A percentile compares a stretch with the other conserved stretches of the same genome.
Conservation (phyloP, 768 basidiomycete species). For the Panaeolus papilionaceus region DNA sequence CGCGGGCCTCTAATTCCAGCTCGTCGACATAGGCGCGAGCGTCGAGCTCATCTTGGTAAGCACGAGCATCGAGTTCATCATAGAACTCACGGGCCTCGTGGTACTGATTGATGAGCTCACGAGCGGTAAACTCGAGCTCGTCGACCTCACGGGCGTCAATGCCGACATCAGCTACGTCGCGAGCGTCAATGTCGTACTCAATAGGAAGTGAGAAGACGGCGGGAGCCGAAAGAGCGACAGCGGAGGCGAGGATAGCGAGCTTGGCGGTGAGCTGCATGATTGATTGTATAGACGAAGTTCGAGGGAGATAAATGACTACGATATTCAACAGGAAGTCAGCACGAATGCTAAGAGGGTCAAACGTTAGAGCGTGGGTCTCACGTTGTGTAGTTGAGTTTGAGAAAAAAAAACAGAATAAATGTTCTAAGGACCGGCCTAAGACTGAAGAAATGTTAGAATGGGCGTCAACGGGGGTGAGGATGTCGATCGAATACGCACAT, state of each 20-base stretch:
- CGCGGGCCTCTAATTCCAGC: background rate
- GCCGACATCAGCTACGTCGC: constrained; percentile 21
- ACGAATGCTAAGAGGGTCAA: background rate
- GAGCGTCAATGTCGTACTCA: constrained; percentile 24
- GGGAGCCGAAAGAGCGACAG: constrained; percentile 25
- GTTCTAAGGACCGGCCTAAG: constrained; percentile 7
- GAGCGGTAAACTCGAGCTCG: background rate
- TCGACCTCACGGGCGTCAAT: constrained; percentile 19
- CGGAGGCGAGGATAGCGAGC: constrained; percentile 30
- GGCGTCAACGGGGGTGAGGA: background rate
- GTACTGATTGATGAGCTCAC: constrained; percentile 5
- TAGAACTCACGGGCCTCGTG: constrained; percentile 7
- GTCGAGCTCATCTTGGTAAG: background rate
- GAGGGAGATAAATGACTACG: background rate
- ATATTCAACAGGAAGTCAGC: background rate
- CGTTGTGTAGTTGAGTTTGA: background rate
- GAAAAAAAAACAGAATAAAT: background rate
- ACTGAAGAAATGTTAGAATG: background rate
- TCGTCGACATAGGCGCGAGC: background rate
- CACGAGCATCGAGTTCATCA: constrained; percentile 5
- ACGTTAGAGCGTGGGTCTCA: background rate
- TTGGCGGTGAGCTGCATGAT: constrained; percentile 32
- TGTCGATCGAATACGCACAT: background rate
- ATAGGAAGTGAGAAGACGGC: constrained; percentile 21
- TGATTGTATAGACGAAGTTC: background rate